Percentiles rank a stretch among this genome's conserved stretches.
Conservation (phyloP, 2,329 filamentous ascomycete species). For the Thermoascus crustaceus region DNA sequence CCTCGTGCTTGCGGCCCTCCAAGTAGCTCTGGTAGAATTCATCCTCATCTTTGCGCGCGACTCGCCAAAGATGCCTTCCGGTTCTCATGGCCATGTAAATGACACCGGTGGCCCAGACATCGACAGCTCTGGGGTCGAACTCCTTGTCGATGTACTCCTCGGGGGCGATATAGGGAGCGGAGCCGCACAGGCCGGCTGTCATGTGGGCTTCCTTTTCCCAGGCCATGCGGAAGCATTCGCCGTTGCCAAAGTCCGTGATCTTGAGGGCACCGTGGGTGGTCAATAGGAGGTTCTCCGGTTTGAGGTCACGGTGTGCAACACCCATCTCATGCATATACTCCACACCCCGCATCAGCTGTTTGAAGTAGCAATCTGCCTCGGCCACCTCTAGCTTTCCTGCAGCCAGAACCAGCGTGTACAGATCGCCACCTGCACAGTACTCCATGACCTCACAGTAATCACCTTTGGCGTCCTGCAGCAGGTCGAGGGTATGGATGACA, state of each 20-base stretch:
- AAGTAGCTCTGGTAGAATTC: constrained; percentile 95
- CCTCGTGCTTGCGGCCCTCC: constrained; percentile 84
- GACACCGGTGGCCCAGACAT: constrained; percentile 96
- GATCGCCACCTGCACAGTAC: constrained; percentile 90
- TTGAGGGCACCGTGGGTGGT: constrained; percentile 90
- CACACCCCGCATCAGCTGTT: constrained; percentile 97
- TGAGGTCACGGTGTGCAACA: constrained; percentile 90
- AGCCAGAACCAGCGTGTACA: constrained; percentile 87
- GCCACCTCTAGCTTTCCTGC: constrained; percentile 80
- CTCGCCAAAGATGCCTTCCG: constrained; percentile 87
- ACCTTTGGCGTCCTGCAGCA: constrained; percentile 91
- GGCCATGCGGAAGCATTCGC: constrained; percentile 98
- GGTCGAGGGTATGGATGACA: constrained; percentile 92
- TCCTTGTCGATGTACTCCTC: constrained; percentile 94
- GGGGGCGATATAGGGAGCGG: constrained; percentile 92
- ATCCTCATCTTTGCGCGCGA: constrained; percentile 95
- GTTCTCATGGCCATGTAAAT: constrained; percentile 99
- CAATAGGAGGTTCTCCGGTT: constrained; percentile 90
- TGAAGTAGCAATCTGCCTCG: constrained; percentile 97
- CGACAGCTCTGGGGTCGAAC: constrained; percentile 94
- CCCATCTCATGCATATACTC: constrained; percentile 99
- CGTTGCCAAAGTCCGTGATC: constrained; percentile 97
- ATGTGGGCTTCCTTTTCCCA: constrained; percentile 98
- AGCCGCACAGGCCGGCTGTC: constrained; percentile 94
- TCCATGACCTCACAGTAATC: constrained; percentile 99